Base-by-base conservation (phyloP, 768 basidiomycete genomes). In the Tylopilus rubrobrunneus region DNA sequence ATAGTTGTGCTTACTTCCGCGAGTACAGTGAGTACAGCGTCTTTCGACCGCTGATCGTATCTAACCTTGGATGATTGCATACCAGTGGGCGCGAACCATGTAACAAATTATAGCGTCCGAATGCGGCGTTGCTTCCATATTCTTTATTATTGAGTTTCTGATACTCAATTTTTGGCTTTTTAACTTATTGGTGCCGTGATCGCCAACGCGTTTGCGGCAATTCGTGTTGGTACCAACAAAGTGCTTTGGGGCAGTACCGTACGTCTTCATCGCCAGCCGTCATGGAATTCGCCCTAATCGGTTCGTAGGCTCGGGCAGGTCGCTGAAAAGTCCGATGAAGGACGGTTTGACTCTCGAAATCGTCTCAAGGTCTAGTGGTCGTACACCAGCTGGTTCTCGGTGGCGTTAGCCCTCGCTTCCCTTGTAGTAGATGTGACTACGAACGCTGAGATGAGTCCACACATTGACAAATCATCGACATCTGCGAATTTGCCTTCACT, bases 81-180 rank as follows among this genome's bases (percentile, higher is more conserved):
- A 45, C 52, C 52, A 90, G 86, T 91, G 88, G 89, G 75, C 86
- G 7, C 72, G 79, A 1, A 69, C 89, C 57, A 96, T 97, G 94
- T 97, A 96, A 68, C 63, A 71, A 15, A 85, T 89, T 76, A 89
- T 97, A 65, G 90, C 92, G 62, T 77, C 93, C 1, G 96, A 98
- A 64, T 94, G 86, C 71, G 90, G 89, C 65, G 71, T 86, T 17
- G 90, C 92, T 1, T 87, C 81, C 59, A 74, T 93, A 53, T 98
- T 91, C 73, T 97, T 91, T 74, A 86, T 98, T 55, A 71, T 84
- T 36, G 86, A 85, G 49, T 74, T 97, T 56, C 74, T 98, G 58
- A 79, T 97, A n/a, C 78, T 97, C 62, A 96, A 97, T 69, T 92
- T 97, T 68, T 92, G 91, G 91, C 77, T 95, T 54, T 86, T 95